A percentile compares a stretch with the other conserved stretches of the same genome.
phyloP scores from a whole-genome alignment of 768 basidiomycete genomes.

The Phanerodontia chrysosporium region DNA sequence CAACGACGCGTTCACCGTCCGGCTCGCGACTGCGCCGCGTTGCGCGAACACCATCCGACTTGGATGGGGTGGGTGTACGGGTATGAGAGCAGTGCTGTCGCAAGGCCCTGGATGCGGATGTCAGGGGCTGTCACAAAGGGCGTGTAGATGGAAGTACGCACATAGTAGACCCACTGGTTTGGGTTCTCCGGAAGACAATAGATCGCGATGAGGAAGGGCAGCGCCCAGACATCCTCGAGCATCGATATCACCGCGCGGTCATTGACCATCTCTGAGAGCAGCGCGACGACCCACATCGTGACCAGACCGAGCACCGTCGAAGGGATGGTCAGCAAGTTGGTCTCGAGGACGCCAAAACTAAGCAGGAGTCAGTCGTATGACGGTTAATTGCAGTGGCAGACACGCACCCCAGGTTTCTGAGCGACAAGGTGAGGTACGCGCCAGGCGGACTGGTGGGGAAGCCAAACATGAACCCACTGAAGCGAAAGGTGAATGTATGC shows the following conservation, averaged over 20 bases:
- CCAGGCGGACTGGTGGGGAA: slow-evolving; percentile 45
- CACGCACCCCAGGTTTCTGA: slow-evolving; percentile 47
- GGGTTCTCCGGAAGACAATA: slow-evolving; percentile 44
- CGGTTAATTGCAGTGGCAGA: not conserved
- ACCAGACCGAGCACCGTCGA: slow-evolving; percentile 47
- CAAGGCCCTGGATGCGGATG: slow-evolving; percentile 31
- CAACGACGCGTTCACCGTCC: slow-evolving; percentile 55
- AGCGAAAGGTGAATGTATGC: not conserved
- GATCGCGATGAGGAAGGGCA: slow-evolving; percentile 58
- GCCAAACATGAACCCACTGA: slow-evolving; percentile 48
- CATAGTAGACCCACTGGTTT: slow-evolving; percentile 53
- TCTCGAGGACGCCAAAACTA: slow-evolving; percentile 56
- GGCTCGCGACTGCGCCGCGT: slow-evolving; percentile 53
- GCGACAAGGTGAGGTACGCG: slow-evolving; percentile 55
- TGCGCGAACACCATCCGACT: slow-evolving; percentile 58
- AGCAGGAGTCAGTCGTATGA: not conserved
- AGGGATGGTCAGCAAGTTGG: slow-evolving; percentile 60
- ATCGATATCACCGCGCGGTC: slow-evolving; percentile 53
- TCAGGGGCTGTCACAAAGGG: not conserved
- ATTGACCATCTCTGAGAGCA: slow-evolving; percentile 48
- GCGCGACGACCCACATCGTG: slow-evolving; percentile 45
- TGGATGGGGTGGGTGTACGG: slow-evolving; percentile 52
- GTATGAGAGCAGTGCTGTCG: slow-evolving; percentile 42
- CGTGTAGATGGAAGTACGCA: slow-evolving; percentile 21
- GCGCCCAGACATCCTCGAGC: slow-evolving; percentile 52